Base-by-base conservation (phyloP, 2,329 filamentous ascomycete genomes). In the Colletotrichum graminicola region DNA sequence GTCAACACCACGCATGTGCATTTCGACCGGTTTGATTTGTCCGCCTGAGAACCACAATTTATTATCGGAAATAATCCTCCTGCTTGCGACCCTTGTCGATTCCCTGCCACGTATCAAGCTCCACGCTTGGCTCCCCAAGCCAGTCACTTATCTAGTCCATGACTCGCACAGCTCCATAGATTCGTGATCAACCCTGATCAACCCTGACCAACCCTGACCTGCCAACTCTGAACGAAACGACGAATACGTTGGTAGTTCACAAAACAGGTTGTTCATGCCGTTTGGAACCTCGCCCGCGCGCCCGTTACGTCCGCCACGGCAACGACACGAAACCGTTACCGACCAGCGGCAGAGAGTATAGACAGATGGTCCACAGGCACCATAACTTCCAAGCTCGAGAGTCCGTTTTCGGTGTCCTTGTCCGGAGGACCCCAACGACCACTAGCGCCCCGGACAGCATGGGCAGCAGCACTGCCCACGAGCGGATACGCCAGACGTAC, bases 341-440 rank as follows among this genome's bases (percentile, higher is more conserved):
- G 68, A 67, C 51, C 26, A 71, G 57, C 57, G 68, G 68, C 14
- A 71, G 57, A 56, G 57, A 56, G 45, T 71, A 71, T 29, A 71
- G 68, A 16, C 64, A 71, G 26, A 71, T 51, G 41, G 68, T 71
- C 68, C 68, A 67, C 64, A 71, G 64, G 57, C 68, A 71, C 68
- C 68, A 71, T 29, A 71, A 29, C 64, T 66, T 67, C 68, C 68
- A 71, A 32, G 68, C 64, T 36, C 57, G 34, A 10, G 64, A 57
- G 23, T 71, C 68, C 51, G 64, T 71, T 67, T 71, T 65, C 36
- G 68, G 64, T 51, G 51, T 71, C 36, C 57, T 56, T 14, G 34
- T 62, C 57, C 68, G 57, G 41, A 71, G 68, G 11, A 71, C 68
- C 11, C 57, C 64, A 26, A 8, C 43, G 8, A 62, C 56, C 18